These are phyloP conservation scores for Debaryomyces tyrocola DNA, from an alignment of 805 yeast species.

Conservation along the genomic window DNA sequence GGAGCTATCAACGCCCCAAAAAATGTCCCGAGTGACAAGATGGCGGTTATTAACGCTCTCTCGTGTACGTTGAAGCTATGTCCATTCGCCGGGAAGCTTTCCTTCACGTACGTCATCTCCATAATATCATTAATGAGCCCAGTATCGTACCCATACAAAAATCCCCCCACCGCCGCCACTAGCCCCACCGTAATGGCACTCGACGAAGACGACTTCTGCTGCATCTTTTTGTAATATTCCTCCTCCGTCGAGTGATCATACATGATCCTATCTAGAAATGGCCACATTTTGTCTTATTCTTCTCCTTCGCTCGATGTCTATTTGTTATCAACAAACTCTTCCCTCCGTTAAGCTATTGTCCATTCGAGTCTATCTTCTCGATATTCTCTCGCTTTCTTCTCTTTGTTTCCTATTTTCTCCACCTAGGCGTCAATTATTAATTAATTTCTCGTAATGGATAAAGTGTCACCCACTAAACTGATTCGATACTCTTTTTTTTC, in stretches of 20 bases:
- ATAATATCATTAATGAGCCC: conserved; percentile 78
- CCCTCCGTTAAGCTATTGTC: background rate
- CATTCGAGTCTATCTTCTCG: background rate
- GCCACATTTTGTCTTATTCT: background rate
- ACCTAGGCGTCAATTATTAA: too few relatives aligned
- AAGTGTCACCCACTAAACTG: too few relatives aligned
- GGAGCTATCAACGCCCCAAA: conserved; percentile 67
- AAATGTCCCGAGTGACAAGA: conserved; percentile 81
- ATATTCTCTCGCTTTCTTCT: background rate
- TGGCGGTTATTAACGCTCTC: conserved; percentile 71
- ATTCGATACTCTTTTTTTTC: too few relatives aligned
- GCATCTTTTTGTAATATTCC: conserved; percentile 36
- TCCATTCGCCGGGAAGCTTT: conserved; percentile 51
- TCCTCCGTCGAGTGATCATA: conserved; percentile 34
- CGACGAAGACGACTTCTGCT: conserved; percentile 50
- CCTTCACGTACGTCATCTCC: conserved; percentile 70
- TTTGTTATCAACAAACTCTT: conserved; percentile 1
- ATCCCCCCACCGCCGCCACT: conserved; percentile 89
- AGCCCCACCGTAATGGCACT: conserved; percentile 74
- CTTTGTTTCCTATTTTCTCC: background rate
- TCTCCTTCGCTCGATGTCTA: conserved; percentile 11
- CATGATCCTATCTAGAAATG: conserved; percentile 7
- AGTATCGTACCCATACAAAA: conserved; percentile 86
- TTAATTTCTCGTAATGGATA: too few relatives aligned
- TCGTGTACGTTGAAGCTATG: conserved; percentile 57